Base-by-base conservation (phyloP, 805 yeast genomes). In the Zygosaccharomyces siamensis region DNA sequence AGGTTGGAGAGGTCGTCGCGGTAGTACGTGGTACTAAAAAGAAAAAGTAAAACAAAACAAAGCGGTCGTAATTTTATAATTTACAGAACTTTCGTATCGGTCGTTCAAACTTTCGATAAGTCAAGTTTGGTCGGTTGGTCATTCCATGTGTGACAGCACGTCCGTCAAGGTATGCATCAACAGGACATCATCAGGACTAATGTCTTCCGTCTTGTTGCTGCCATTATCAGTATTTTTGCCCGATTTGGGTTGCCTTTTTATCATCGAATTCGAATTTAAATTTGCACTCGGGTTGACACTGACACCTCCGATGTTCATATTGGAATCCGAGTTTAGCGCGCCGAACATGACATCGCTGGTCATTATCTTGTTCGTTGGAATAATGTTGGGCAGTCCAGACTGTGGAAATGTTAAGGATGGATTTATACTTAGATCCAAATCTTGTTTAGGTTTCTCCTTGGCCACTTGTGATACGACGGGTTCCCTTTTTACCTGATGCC, bases 61-160 rank as follows among this genome's bases (percentile, higher is more conserved):
- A 18, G 20, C 14, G 20, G 30, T 45, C 30, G 7, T 37, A 37
- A 45, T 45, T 37, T 33, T 39, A 3, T 18, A 10, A 14, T 30
- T 11, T 20, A 20, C 27, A 27, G n/a, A 7, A 20, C 24, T 27
- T 28, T 37, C 44, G 21, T 39, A 45, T 45, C 42, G 42, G 42
- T 41, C 44, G 27, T 41, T 24, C 30, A 32, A 38, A 18, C 27
- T 26, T 18, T 33, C 20, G 21, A 33, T 11, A 12, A 24, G 16
- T 26, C 16, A 3, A 7, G 8, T 33, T 33, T 12, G 3, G 20
- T 18, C 20, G 14, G 14, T n/a, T 32, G 16, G 35, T 45, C 41
- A 50, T 31, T 57, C 58, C 58, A 59, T 59, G 41, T 56, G 57
- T 30, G 56, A 52, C 47, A 59, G 51, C 39, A 58, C 61, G 41